Conservation (phyloP, 2,329 filamentous ascomycete genomes). For the Elsinoe arachidis region DNA sequence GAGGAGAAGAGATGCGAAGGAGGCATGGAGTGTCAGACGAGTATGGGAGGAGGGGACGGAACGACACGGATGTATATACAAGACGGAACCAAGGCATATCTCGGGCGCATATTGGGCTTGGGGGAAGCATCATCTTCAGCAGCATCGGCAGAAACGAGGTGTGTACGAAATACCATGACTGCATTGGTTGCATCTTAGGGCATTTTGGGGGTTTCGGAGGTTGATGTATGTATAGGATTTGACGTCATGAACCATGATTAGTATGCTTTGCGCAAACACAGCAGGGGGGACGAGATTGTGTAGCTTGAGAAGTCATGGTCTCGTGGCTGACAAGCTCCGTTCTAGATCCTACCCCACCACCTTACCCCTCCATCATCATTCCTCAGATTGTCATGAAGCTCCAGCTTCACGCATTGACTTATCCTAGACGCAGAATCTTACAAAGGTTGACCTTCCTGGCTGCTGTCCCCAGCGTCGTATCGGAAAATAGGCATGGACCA, state of each 20-base stretch:
- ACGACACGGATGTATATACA: not conserved
- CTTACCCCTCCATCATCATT: too few species aligned
- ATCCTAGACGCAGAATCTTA: too few species aligned
- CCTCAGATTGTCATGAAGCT: too few species aligned
- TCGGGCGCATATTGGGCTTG: not conserved
- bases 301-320: too few species aligned
- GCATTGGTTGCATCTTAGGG: not conserved
- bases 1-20: not conserved
- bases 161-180: conserved; percentile 6
- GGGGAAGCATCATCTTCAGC: not conserved
- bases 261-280: too few species aligned
- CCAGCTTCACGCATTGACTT: too few species aligned
- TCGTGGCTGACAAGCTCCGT: too few species aligned
- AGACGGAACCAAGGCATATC: not conserved
- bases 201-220: not conserved
- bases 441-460: too few species aligned
- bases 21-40: not conserved
- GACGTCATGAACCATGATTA: not conserved
- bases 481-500: too few species aligned
- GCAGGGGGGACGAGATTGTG: too few species aligned
- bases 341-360: too few species aligned
- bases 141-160: not conserved
- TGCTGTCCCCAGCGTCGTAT: too few species aligned
- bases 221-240: not conserved
- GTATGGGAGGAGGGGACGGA: not conserved